phyloP scores from a whole-genome alignment of 2,329 filamentous ascomycete species.

The Aspergillus jensenii region DNA sequence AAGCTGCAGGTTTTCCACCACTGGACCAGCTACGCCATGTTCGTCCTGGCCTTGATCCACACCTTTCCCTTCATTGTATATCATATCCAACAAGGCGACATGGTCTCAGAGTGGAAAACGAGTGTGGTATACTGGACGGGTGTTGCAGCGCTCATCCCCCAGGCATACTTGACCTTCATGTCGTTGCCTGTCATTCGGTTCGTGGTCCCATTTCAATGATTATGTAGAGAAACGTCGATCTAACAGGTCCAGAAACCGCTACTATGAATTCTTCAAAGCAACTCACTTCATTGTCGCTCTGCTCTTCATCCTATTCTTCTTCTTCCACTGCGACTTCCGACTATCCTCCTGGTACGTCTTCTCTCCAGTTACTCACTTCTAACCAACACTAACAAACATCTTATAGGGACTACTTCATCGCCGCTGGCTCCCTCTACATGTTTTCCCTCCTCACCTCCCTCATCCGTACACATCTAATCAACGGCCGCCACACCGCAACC shows the following conservation, averaged over 20 bases:
- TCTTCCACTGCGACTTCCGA: slow-evolving; percentile 59
- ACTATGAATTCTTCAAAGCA: slow-evolving; percentile 63
- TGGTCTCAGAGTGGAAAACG: slow-evolving; percentile 48
- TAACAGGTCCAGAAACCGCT: slow-evolving; percentile 44
- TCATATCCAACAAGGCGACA: slow-evolving; percentile 49
- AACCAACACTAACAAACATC: neutral
- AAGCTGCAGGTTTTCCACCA: slow-evolving; percentile 53
- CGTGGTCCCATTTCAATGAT: slow-evolving; percentile 8
- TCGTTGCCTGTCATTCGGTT: slow-evolving; percentile 54
- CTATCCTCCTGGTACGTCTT: slow-evolving; percentile 52
- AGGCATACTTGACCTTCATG: slow-evolving; percentile 57
- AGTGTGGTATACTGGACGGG: slow-evolving; percentile 57
- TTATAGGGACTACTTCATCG: slow-evolving; percentile 61
- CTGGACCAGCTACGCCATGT: slow-evolving; percentile 58
- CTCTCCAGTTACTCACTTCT: neutral
- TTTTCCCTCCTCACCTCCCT: slow-evolving; percentile 48
- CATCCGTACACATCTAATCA: slow-evolving; percentile 50
- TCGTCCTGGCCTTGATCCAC: slow-evolving; percentile 56
- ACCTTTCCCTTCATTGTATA: slow-evolving; percentile 62
- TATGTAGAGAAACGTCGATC: neutral
- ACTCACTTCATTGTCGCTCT: slow-evolving; percentile 55
- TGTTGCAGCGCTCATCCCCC: slow-evolving; percentile 53
- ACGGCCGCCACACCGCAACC: slow-evolving; percentile 50
- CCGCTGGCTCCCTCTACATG: slow-evolving; percentile 53
- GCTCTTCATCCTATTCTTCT: slow-evolving; percentile 60